Evolutionary conservation across 495 filamentous ascomycete species (phyloP), one percentile per base, ranked within the genome.

Genomic region (Lasiosphaeris hirsuta): DNA sequence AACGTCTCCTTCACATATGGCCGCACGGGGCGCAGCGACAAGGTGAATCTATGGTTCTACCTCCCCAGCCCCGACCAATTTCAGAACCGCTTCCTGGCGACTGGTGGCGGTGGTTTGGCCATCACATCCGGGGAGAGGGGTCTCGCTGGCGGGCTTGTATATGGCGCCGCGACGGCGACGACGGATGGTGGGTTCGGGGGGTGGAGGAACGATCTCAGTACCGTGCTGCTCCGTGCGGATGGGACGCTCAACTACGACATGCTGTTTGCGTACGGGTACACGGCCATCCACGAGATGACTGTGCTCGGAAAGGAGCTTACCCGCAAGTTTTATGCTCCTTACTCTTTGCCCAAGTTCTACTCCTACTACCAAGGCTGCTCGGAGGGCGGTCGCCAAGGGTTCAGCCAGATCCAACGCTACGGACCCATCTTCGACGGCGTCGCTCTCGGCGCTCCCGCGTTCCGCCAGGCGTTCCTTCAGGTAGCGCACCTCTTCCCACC

Each of bases 351-450:
- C n/a, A 80, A 79, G 67, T 51, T 80, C 1, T 83, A 81, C 58
- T 67, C 76, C 3, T 83, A 81, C 58, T 83, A 74, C 50, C 75
- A 81, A 42, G 78, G 78, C 0, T 83, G 80, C 60, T 79, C 75
- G 1, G 78, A 81, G 34, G 80, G 80, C 4, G 80, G 80, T 3
- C 68, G 78, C n/a, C 75, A 80, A 45, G 80, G 80, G 3, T 72
- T 62, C 74, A 79, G 73, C 60, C 78, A 82, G 58, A 67, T 80
- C 17, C 80, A 84, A 62, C 78, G 78, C 15, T 83, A 69, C 56
- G 76, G 68, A 0, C 72, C 75, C 8, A 69, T 77, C 40, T 81
- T 75, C 17, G 81, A 84, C 55, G 81, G 80, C 36, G 74, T 67
- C 1, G 72, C 78, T 39, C 69, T 69, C 15, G 80, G 78, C 41